A percentile compares a stretch with the other conserved stretches of the same genome.
Evolutionary conservation across 2,329 filamentous ascomycete species (phyloP).

Genomic region (Epichloe gansuensis): DNA sequence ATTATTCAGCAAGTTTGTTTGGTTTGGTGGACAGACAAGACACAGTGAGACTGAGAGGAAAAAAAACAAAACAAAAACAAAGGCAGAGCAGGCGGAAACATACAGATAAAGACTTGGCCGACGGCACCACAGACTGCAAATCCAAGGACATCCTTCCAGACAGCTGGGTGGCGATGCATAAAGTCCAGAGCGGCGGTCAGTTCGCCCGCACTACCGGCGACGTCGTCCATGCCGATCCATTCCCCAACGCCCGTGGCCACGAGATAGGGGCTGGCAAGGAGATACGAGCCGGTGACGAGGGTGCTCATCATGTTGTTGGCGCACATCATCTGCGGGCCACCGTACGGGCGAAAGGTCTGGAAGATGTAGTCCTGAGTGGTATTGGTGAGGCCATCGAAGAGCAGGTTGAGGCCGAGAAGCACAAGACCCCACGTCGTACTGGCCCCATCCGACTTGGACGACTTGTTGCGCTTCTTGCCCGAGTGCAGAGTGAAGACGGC

Average conservation of each 20-base stretch:
- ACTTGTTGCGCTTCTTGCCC: conserved; percentile 40
- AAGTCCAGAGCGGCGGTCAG: conserved; percentile 70
- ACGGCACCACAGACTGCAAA: conserved; percentile 86
- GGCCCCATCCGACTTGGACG: conserved; percentile 32
- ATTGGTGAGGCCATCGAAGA: conserved; percentile 94
- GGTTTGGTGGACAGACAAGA: conserved; percentile 7
- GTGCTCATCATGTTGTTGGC: conserved; percentile 87
- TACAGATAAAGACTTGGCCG: conserved; percentile 91
- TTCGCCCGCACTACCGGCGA: conserved; percentile 59
- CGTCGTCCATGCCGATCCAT: conserved; percentile 55
- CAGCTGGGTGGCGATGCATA: conserved; percentile 64
- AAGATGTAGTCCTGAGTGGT: conserved; percentile 96
- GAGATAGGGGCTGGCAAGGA: conserved; percentile 70
- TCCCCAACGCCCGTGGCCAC: conserved; percentile 52
- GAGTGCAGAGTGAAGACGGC: conserved; percentile 89
- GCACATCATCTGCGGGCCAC: conserved; percentile 98
- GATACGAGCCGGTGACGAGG: conserved; percentile 61
- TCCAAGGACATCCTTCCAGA: conserved; percentile 77
- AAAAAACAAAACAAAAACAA: background rate
- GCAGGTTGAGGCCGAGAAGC: conserved; percentile 74
- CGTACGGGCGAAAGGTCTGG: conserved; percentile 62
- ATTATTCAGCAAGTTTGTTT: conserved; percentile 9
- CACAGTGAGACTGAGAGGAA: background rate
- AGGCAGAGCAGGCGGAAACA: conserved; percentile 13
- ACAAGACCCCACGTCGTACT: conserved; percentile 70